These are phyloP conservation scores for Arabidopsis arenosa DNA, from an alignment of 345 rosid genomes.

Conservation along the genomic window DNA sequence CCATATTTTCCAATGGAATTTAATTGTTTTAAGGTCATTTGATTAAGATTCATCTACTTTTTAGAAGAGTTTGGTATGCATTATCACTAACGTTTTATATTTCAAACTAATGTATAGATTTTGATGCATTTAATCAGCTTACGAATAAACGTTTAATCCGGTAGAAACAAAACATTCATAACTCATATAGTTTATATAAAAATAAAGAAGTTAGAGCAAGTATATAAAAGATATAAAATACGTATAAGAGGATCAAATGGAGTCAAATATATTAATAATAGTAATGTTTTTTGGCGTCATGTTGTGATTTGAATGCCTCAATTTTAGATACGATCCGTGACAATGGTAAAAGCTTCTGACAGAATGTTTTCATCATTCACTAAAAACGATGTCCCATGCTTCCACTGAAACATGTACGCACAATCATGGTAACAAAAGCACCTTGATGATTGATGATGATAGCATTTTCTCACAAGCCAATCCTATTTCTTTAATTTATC, in stretches of 20 bases:
- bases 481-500: neutral
- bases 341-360: slow-evolving; percentile 41
- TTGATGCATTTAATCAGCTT: too few relatives aligned
- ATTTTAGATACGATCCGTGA: slow-evolving; percentile 44
- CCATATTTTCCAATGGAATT: neutral
- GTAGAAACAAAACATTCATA: too few relatives aligned
- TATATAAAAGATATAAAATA: too few relatives aligned
- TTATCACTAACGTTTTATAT: too few relatives aligned
- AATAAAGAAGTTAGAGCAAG: neutral
- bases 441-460: slow-evolving; percentile 35
- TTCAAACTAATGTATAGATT: too few relatives aligned
- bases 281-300: slow-evolving; percentile 19
- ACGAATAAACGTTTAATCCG: too few relatives aligned
- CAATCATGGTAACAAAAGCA: slow-evolving; percentile 39
- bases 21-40: too few relatives aligned
- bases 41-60: too few relatives aligned
- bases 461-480: slow-evolving; percentile 34
- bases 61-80: too few relatives aligned
- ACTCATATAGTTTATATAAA: too few relatives aligned
- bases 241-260: neutral
- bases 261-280: neutral
- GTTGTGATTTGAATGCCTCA: slow-evolving; percentile 33
- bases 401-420: slow-evolving; percentile 26
- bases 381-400: slow-evolving; percentile 40
- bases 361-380: slow-evolving; percentile 39